Evolutionary conservation across 441 rosid species (phyloP).

Genomic region (Breynia disticha): DNA sequence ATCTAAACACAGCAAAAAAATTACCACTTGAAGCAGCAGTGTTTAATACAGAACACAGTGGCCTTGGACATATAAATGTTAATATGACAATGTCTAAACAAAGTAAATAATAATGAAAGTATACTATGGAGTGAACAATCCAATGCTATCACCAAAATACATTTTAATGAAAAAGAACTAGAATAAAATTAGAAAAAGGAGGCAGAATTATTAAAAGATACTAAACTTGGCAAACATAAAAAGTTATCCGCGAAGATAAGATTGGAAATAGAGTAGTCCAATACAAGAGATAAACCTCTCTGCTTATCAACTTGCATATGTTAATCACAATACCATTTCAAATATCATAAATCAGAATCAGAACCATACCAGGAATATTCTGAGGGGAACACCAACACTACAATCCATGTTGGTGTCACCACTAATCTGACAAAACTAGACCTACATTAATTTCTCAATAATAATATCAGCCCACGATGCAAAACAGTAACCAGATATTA

Average conservation of each 20-base stretch:
- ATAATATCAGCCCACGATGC: slow-evolving; percentile 29
- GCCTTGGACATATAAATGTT: no score
- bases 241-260: slow-evolving; percentile 11
- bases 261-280: slow-evolving; percentile 9
- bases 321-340: slow-evolving; percentile 22
- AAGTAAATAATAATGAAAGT: not conserved
- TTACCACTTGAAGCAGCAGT: not conserved
- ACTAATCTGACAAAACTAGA: slow-evolving; percentile 45
- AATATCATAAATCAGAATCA: slow-evolving; percentile 27
- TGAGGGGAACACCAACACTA: slow-evolving; percentile 52
- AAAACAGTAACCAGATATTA: slow-evolving; percentile 19
- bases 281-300: slow-evolving; percentile 17
- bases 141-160: no score
- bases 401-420: slow-evolving; percentile 47
- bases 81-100: no score
- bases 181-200: not conserved
- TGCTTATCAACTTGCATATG: slow-evolving; percentile 15
- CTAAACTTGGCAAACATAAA: slow-evolving; percentile 2
- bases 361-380: slow-evolving; percentile 55
- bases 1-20: not conserved
- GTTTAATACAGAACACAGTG: no score
- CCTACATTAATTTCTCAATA: slow-evolving; percentile 48
- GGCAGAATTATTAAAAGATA: not conserved
- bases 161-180: no score
- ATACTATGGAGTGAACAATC: not conserved